phyloP scores from a whole-genome alignment of 345 rosid species.

The Microthlaspi erraticum region DNA sequence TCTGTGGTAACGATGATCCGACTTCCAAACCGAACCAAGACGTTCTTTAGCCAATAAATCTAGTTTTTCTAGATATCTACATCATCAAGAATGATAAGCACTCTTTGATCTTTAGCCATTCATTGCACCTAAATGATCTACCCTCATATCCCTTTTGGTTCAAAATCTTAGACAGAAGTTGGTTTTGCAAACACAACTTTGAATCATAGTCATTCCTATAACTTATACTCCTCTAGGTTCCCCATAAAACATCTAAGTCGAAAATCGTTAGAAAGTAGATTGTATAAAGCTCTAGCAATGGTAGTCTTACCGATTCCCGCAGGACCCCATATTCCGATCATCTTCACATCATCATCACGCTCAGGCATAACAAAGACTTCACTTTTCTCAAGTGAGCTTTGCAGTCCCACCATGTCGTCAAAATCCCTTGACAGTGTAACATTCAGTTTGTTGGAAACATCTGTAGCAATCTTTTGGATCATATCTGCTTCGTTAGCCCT shows the following conservation, averaged over 20 bases:
- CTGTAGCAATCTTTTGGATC: background rate
- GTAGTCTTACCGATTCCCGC: too few species aligned
- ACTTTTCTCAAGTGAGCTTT: background rate
- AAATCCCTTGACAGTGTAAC: background rate
- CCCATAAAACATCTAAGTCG: background rate
- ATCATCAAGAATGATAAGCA: slow-evolving; percentile 54
- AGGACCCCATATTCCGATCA: slow-evolving; percentile 5
- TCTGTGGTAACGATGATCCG: slow-evolving; percentile 60
- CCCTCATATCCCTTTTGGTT: slow-evolving; percentile 18
- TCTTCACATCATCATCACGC: background rate
- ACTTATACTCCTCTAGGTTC: background rate
- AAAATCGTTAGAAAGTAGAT: background rate
- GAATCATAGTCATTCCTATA: background rate
- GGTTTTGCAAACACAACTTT: background rate
- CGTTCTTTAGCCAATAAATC: slow-evolving; percentile 46
- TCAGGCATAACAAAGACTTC: background rate
- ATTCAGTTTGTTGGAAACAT: background rate
- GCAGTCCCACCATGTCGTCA: background rate
- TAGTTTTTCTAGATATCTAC: slow-evolving; percentile 52
- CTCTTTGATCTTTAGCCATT: slow-evolving; percentile 23
- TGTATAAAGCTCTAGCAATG: background rate
- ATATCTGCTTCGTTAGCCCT: background rate
- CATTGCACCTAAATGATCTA: background rate
- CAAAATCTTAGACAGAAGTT: background rate
- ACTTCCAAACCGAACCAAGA: slow-evolving; percentile 55